A percentile compares a stretch with the other conserved stretches of the same genome.
These are phyloP conservation scores for Suillus lakei DNA, from an alignment of 768 basidiomycete species.

Conservation along the genomic window DNA sequence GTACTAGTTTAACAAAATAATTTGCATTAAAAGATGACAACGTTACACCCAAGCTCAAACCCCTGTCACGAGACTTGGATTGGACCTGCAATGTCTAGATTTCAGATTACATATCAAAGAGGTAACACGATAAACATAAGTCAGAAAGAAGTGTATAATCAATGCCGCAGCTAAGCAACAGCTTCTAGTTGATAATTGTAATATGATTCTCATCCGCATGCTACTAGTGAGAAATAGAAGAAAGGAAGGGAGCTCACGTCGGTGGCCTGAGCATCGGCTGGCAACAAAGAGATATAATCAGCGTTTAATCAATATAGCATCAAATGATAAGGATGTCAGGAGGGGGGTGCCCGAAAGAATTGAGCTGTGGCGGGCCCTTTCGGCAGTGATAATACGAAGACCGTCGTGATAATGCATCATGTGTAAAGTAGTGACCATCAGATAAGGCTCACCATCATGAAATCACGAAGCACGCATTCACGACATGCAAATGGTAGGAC, in stretches of 20 bases:
- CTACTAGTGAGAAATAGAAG: conserved; percentile 4
- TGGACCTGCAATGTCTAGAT: neutral
- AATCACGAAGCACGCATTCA: conserved; percentile 20
- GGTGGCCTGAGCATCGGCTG: neutral
- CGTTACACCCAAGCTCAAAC: neutral
- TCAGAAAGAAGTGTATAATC: conserved; percentile 54
- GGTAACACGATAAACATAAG: neutral
- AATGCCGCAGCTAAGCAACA: conserved; percentile 80
- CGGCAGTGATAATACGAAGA: conserved; percentile 86
- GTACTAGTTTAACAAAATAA: neutral
- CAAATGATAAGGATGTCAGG: conserved; percentile 52
- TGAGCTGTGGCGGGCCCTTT: conserved; percentile 96
- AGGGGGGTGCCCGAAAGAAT: conserved; percentile 75
- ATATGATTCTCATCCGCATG: conserved; percentile 26
- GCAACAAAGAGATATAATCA: conserved; percentile 10
- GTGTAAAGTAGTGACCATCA: conserved; percentile 15
- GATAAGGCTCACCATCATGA: conserved; percentile 38
- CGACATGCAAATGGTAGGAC: neutral
- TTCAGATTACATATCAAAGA: conserved; percentile 1
- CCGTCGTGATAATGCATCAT: conserved; percentile 91
- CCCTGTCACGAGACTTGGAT: neutral
- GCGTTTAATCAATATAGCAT: conserved; percentile 9
- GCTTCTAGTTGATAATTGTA: conserved; percentile 84
- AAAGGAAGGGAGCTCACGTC: neutral
- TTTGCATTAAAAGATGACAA: neutral